These are phyloP conservation scores for Colletotrichum agaves DNA, from an alignment of 2,329 filamentous ascomycete species.

Conservation along the genomic window DNA sequence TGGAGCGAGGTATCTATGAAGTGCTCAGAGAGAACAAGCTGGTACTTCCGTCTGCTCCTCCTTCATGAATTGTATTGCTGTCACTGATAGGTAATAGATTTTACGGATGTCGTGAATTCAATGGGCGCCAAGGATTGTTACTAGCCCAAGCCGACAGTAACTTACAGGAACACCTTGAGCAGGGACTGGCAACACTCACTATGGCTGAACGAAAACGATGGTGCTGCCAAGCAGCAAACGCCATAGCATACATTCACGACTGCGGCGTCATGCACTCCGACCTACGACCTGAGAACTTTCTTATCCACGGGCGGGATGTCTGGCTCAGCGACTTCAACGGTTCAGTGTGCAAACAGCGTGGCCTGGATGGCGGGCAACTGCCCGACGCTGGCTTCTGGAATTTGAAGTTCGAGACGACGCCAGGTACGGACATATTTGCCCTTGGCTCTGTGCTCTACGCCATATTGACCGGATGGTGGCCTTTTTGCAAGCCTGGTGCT, in stretches of 20 bases:
- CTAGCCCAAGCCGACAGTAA: not conserved
- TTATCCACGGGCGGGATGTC: conserved; percentile 45
- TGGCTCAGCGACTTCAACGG: conserved; percentile 48
- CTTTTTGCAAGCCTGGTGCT: not conserved
- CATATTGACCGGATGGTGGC: conserved; percentile 1
- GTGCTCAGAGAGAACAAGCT: not conserved
- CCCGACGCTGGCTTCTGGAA: conserved; percentile 13
- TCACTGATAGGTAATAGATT: not conserved
- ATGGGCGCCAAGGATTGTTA: not conserved
- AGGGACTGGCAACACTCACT: not conserved
- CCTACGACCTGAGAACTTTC: conserved; percentile 45
- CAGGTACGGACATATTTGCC: not conserved
- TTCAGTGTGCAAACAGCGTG: conserved; percentile 44
- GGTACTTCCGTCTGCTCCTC: not conserved
- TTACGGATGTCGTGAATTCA: not conserved
- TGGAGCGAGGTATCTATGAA: not conserved
- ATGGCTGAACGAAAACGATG: conserved; percentile 38
- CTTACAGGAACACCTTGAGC: not conserved
- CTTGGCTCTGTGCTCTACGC: conserved; percentile 7
- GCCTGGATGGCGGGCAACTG: conserved; percentile 7
- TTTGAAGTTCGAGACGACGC: not conserved
- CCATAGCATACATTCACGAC: conserved; percentile 44
- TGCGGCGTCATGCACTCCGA: conserved; percentile 48
- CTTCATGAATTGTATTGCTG: not conserved
- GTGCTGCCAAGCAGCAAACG: conserved; percentile 45